Evolutionary conservation across 257 asterid genomes (phyloP).

Genomic region (Solanum lignicaule): DNA sequence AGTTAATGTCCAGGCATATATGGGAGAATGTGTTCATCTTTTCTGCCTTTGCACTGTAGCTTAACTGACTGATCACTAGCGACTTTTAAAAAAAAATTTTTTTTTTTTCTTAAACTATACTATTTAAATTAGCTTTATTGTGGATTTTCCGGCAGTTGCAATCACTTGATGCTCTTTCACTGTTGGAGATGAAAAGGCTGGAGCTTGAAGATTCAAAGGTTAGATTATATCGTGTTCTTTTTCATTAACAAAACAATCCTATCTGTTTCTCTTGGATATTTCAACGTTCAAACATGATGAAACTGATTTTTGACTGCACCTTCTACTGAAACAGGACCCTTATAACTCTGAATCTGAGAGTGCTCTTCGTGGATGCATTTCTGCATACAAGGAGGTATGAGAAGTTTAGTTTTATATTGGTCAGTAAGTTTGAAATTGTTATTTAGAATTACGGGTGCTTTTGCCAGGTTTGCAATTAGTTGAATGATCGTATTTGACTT

Average conservation of each 20-base stretch:
- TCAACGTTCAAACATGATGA: not conserved
- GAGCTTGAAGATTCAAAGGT: constrained; percentile 43
- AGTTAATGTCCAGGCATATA: not conserved
- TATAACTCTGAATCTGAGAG: constrained; percentile 29
- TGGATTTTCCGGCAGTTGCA: constrained; percentile 51
- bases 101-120: not conserved
- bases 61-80: not conserved
- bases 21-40: not conserved
- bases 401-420: not conserved
- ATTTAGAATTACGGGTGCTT: not conserved
- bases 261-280: not conserved
- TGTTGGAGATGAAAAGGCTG: constrained; percentile 40
- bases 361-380: constrained; percentile 51
- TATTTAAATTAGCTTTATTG: not conserved
- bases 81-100: not conserved
- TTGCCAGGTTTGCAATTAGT: not conserved
- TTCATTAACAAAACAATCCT: not conserved
- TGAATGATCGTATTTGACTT: not conserved
- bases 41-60: not conserved
- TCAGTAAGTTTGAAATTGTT: not conserved
- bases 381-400: constrained; percentile 62
- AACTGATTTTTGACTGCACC: not conserved
- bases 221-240: constrained; percentile 4
- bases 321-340: constrained; percentile 23
- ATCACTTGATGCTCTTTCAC: constrained; percentile 58